These are phyloP conservation scores for Omphalotus guepiniiformis DNA, from an alignment of 768 basidiomycete species.

Conservation along the genomic window DNA sequence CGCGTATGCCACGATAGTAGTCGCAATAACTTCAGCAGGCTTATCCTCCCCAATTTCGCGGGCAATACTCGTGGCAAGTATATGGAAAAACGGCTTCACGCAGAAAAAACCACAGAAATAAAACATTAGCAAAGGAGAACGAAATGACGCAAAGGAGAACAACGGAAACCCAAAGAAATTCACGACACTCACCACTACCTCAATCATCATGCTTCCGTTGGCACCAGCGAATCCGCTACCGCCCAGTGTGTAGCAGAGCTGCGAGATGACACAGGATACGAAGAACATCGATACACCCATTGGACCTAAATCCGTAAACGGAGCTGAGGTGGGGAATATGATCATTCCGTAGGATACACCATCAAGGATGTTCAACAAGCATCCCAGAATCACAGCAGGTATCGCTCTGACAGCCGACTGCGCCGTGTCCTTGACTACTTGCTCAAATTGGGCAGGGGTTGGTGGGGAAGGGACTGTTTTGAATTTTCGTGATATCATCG, in stretches of 20 bases:
- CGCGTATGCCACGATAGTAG: slow-evolving; percentile 85
- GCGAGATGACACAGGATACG: slow-evolving; percentile 50
- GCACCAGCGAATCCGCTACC: slow-evolving; percentile 88
- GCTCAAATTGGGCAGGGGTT: slow-evolving; percentile 5
- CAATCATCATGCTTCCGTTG: slow-evolving; percentile 98
- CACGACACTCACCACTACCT: slow-evolving; percentile 70
- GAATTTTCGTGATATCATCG: slow-evolving; percentile 8
- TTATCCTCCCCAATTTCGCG: slow-evolving; percentile 65
- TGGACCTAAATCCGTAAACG: slow-evolving; percentile 78
- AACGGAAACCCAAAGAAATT: no score
- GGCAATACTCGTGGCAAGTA: slow-evolving; percentile 77
- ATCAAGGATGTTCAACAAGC: slow-evolving; percentile 86
- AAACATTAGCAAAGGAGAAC: slow-evolving; percentile 1
- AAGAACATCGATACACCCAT: slow-evolving; percentile 97
- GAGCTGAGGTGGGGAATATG: slow-evolving; percentile 81
- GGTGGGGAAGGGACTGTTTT: slow-evolving; percentile 4
- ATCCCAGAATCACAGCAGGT: slow-evolving; percentile 85
- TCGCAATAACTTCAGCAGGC: slow-evolving; percentile 75
- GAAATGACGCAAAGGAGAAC: neutral
- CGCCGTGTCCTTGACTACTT: slow-evolving; percentile 15
- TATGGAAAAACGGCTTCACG: slow-evolving; percentile 88
- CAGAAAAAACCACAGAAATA: neutral
- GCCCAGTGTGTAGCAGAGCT: slow-evolving; percentile 74
- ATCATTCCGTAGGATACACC: slow-evolving; percentile 98
- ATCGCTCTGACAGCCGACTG: slow-evolving; percentile 41